Evolutionary conservation across 2,329 filamentous ascomycete genomes (phyloP).

Genomic region (Colletotrichum endophyticum): DNA sequence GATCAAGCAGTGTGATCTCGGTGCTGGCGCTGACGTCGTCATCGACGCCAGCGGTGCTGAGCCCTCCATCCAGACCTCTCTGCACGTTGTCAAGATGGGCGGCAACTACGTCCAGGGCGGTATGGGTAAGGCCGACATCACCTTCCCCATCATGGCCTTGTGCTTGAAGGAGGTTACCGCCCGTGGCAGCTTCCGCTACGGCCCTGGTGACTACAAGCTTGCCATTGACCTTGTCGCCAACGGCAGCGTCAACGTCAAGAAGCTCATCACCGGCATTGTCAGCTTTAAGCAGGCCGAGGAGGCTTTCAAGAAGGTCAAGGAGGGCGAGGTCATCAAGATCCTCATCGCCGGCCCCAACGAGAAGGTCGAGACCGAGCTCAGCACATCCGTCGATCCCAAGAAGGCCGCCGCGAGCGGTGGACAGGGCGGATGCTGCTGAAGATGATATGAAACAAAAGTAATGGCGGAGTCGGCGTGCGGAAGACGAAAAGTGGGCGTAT

Average conservation of each 20-base stretch:
- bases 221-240: conserved; percentile 77
- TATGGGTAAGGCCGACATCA: conserved; percentile 89
- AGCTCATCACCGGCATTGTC: conserved; percentile 78
- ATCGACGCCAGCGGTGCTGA: conserved; percentile 84
- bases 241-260: conserved; percentile 81
- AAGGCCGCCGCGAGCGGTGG: conserved; percentile 15
- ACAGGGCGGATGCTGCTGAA: conserved; percentile 19
- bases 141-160: conserved; percentile 88
- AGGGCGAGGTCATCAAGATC: conserved; percentile 78
- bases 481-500: conserved; percentile 12
- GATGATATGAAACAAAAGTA: background rate
- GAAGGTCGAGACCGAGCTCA: conserved; percentile 42
- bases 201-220: conserved; percentile 83
- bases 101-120: conserved; percentile 85
- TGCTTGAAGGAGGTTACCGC: conserved; percentile 89
- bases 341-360: conserved; percentile 71
- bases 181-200: conserved; percentile 90
- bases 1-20: conserved; percentile 66
- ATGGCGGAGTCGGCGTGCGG: background rate
- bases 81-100: conserved; percentile 73
- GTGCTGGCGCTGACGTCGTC: conserved; percentile 73
- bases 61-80: conserved; percentile 75
- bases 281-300: conserved; percentile 82
- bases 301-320: conserved; percentile 86
- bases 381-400: conserved; percentile 13